Percentiles rank a stretch among this genome's conserved stretches.
Conservation (phyloP, 2,329 filamentous ascomycete species). For the Fusarium chlamydosporum region DNA sequence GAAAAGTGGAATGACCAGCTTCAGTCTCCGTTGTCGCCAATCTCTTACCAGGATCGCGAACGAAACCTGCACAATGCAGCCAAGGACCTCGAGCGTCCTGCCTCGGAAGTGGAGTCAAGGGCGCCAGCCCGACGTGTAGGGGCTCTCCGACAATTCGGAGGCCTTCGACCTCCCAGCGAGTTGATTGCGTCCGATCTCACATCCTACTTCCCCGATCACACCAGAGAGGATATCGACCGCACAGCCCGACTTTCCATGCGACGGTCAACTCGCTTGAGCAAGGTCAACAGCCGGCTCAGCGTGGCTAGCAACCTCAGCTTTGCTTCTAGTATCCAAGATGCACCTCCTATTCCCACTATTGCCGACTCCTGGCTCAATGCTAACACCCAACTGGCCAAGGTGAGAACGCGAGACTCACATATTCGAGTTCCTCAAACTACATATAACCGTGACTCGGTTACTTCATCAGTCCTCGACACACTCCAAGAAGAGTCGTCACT, state of each 20-base stretch:
- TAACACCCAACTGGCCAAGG: slow-evolving; percentile 57
- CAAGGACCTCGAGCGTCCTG: slow-evolving; percentile 70
- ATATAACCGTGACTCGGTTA: slow-evolving; percentile 85
- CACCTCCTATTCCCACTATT: slow-evolving; percentile 94
- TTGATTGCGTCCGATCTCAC: slow-evolving; percentile 96
- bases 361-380: slow-evolving; percentile 89
- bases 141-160: slow-evolving; percentile 85
- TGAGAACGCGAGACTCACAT: slow-evolving; percentile 63
- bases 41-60: slow-evolving; percentile 78
- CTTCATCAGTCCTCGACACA: slow-evolving; percentile 89
- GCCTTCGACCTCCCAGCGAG: slow-evolving; percentile 93
- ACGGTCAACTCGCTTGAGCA: slow-evolving; percentile 90
- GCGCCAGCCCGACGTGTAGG: slow-evolving; percentile 62
- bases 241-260: slow-evolving; percentile 94
- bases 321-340: slow-evolving; percentile 91
- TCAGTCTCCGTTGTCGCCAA: slow-evolving; percentile 88
- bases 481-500: slow-evolving; percentile 90
- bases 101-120: slow-evolving; percentile 62
- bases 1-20: slow-evolving; percentile 86
- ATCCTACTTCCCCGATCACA: slow-evolving; percentile 96
- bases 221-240: slow-evolving; percentile 93
- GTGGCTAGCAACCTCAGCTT: slow-evolving; percentile 95
- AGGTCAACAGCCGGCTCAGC: slow-evolving; percentile 91
- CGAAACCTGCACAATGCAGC: slow-evolving; percentile 73
- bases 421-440: slow-evolving; percentile 56